Base-by-base conservation (phyloP, 75 land plant species). In the Pseudotsuga menziesii region DNA sequence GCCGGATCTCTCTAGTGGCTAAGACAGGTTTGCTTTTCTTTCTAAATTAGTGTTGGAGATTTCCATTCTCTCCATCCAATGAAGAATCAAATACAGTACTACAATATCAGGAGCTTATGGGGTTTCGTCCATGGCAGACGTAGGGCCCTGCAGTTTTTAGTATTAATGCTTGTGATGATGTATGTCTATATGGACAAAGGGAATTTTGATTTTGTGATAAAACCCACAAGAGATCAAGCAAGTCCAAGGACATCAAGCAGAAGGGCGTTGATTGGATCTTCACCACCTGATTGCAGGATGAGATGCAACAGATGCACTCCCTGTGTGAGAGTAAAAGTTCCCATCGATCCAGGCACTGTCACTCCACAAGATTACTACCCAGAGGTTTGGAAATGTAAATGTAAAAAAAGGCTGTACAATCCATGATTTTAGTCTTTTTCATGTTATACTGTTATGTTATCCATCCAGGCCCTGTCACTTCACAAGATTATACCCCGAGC, bases 331-430 rank as follows among this genome's bases (percentile, higher is more conserved):
- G 48, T 41, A 41, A 41, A 41, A 41, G 48, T 41, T 41, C 6
- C 48, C 48, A 41, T 41, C 6, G 6, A 41, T 41, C 48, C 48
- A 5, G 32, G 44, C 71, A 67, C 48, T 67, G 2, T 14, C 22
- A 17, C 5, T 39, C 44, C 71, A 20, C 6, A 35, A 44, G 71
- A 67, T 67, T 67, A 67, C 5, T 67, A 67, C 8, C 71, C 71
- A 8, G 48, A 39, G 44, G 71, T 67, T 5, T 67, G 71, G 71
- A 67, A 39, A 67, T 67, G 71, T 36, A 67, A 36, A 67, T 67
- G 71, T 22, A 67, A 11, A 39, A 67, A 67, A 16, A 67, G 48
- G 44, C 2, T 67, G 20, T 67, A 14, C 17, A 67, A 67, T 7
- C 71, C 71, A 39, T 39, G 48, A 0, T 41, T 41, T 41, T 41